These are phyloP conservation scores for Vachellia pachyceras DNA, from an alignment of 306 rosid species.

Conservation along the genomic window DNA sequence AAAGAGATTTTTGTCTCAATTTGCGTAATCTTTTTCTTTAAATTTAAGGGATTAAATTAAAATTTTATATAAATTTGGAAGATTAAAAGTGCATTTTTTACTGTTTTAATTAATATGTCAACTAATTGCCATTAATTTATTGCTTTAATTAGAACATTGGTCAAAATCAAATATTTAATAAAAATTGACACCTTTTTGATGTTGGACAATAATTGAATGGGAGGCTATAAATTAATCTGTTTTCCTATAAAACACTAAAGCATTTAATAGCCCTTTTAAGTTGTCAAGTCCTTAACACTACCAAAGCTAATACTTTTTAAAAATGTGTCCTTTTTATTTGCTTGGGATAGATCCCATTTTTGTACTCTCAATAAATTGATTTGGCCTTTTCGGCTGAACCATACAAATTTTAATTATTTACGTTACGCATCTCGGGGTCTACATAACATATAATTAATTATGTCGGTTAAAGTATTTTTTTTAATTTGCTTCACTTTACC, in stretches of 20 bases:
- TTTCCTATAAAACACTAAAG: background rate
- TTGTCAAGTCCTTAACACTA: constrained; percentile 27
- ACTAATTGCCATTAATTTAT: background rate
- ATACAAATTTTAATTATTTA: constrained; percentile 23
- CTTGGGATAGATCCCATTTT: background rate
- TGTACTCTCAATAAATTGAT: constrained; percentile 2
- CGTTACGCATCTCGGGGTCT: constrained; percentile 15
- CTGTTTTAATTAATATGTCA: background rate
- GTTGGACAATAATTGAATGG: background rate
- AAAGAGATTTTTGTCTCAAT: no score
- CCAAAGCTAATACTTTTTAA: background rate
- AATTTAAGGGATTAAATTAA: no score
- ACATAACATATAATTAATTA: background rate
- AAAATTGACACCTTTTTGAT: background rate
- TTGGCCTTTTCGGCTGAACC: constrained; percentile 20
- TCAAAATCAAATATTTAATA: background rate
- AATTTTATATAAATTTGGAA: no score
- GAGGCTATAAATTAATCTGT: background rate
- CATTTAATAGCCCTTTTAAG: background rate
- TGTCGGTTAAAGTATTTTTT: constrained; percentile 3
- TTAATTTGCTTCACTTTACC: no score
- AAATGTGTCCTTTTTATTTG: constrained; percentile 27
- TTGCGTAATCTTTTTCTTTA: no score
- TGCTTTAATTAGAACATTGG: background rate
- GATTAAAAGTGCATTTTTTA: background rate